Evolutionary conservation across 1,284 basidiomycete species (phyloP).

Genomic region (Ceratobasidium sp.): DNA sequence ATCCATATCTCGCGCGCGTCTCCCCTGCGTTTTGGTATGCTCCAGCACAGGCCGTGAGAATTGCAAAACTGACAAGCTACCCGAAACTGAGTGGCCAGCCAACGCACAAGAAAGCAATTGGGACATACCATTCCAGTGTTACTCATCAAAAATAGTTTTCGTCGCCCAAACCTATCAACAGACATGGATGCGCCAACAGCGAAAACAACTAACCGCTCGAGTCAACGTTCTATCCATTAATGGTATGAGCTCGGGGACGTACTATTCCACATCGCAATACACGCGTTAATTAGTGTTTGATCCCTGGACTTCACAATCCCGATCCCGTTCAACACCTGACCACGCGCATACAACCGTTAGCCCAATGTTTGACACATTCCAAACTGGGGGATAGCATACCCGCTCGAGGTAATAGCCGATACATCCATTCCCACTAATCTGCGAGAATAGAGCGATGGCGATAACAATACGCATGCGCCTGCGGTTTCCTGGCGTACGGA

Average conservation of each 20-base stretch:
- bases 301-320: constrained; percentile 34
- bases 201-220: constrained; percentile 9
- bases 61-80: constrained; percentile 32
- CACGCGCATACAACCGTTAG: not conserved
- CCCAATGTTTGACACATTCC: not conserved
- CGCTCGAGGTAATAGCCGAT: constrained; percentile 68
- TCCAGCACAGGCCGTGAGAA: constrained; percentile 37
- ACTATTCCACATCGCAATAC: constrained; percentile 42
- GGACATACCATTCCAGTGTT: constrained; percentile 68
- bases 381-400: constrained; percentile 6
- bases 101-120: not conserved
- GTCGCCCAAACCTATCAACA: constrained; percentile 71
- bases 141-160: constrained; percentile 74
- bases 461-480: constrained; percentile 57
- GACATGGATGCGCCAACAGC: constrained; percentile 65
- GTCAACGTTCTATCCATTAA: not conserved
- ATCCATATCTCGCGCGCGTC: constrained; percentile 47
- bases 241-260: not conserved
- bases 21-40: constrained; percentile 26
- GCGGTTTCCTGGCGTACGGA: constrained; percentile 56
- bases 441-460: constrained; percentile 60
- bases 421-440: constrained; percentile 54
- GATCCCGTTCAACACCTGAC: constrained; percentile 38
- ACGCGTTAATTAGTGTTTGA: constrained; percentile 47
- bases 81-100: not conserved